These are phyloP conservation scores for Chloranthus sessilifolius DNA, from an alignment of 164 flowering plant genomes.

Conservation along the genomic window DNA sequence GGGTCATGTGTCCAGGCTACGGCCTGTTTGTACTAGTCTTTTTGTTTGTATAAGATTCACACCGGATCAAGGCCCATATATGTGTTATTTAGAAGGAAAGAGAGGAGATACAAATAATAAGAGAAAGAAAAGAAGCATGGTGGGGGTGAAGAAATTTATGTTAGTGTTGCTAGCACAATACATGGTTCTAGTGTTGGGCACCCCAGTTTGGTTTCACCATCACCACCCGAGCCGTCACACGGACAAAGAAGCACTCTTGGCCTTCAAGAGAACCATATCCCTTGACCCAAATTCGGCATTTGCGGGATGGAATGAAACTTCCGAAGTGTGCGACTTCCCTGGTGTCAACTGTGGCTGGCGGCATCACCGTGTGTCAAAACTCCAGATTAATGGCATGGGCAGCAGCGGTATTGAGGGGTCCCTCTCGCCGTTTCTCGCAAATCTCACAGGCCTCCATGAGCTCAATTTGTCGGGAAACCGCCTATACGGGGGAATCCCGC, in stretches of 20 bases:
- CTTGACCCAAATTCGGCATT: constrained; percentile 29
- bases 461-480: constrained; percentile 24
- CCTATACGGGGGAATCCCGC: constrained; percentile 21
- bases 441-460: constrained; percentile 20
- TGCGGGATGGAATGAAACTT: constrained; percentile 31
- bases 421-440: constrained; percentile 23
- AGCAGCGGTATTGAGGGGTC: constrained; percentile 16
- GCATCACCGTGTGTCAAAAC: constrained; percentile 13
- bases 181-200: no score
- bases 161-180: no score
- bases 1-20: no score
- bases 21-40: no score
- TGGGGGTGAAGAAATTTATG: no score
- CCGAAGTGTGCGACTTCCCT: constrained; percentile 20
- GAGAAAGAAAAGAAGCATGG: no score
- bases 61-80: no score
- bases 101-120: no score
- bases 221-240: constrained; percentile 19
- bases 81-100: no score
- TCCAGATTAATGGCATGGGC: constrained; percentile 27
- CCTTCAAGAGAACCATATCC: constrained; percentile 24
- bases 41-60: no score
- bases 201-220: no score
- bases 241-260: constrained; percentile 46
- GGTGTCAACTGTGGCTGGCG: constrained; percentile 23